Evolutionary conservation across 140 eudicot species (phyloP).

Genomic region (Erigeron philadelphicus): DNA sequence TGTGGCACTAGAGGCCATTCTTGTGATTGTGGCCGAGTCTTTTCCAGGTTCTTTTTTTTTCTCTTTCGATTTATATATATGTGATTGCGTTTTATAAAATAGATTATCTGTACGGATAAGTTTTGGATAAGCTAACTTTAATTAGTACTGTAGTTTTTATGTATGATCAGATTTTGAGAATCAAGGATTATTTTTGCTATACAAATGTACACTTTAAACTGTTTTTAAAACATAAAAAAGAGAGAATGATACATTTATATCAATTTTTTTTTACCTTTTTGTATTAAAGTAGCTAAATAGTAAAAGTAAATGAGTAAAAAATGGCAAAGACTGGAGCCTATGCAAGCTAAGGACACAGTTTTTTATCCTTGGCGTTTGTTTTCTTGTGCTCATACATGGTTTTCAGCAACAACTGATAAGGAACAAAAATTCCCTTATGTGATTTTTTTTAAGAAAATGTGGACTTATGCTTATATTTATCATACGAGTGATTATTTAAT

Average conservation of each 20-base stretch:
- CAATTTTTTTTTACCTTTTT: no score
- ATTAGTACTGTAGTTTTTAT: no score
- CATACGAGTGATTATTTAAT: not conserved
- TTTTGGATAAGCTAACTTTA: no score
- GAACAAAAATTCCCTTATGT: constrained; percentile 27
- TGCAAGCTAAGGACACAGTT: constrained; percentile 7
- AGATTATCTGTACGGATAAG: not conserved
- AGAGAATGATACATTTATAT: no score
- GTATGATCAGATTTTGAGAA: no score
- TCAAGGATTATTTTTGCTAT: no score
- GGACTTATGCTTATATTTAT: constrained; percentile 5
- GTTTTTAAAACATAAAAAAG: no score
- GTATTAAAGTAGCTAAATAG: no score
- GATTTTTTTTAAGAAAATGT: constrained; percentile 27
- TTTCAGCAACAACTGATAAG: constrained; percentile 30
- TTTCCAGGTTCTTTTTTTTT: constrained; percentile 55
- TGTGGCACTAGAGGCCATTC: constrained; percentile 96
- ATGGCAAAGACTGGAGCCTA: constrained; percentile 22
- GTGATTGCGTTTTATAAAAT: not conserved
- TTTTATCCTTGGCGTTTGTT: constrained; percentile 28
- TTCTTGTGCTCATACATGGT: constrained; percentile 21
- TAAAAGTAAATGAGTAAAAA: not conserved
- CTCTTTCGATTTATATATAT: not conserved
- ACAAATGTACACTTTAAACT: no score
- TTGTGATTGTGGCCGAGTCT: constrained; percentile 93